phyloP scores from a whole-genome alignment of 2,329 filamentous ascomycete species.

The Cladosporium sp. region DNA sequence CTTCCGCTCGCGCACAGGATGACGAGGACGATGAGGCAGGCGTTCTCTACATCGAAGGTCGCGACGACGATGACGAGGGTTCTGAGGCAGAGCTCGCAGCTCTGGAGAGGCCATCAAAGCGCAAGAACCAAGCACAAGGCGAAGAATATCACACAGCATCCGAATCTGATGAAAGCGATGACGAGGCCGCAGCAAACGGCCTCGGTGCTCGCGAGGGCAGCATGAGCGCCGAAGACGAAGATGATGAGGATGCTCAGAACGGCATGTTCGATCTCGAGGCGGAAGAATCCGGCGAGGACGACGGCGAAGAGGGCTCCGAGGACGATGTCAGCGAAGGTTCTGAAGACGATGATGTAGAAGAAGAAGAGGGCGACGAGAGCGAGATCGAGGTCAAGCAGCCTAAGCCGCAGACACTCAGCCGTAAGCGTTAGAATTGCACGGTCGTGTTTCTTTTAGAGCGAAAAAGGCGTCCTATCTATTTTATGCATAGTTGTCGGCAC shows the following conservation, averaged over 20 bases:
- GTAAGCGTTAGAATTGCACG: conserved; percentile 16
- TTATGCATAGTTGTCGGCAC: conserved; percentile 10
- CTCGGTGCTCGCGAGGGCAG: conserved; percentile 37
- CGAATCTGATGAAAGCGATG: conserved; percentile 74
- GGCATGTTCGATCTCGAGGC: conserved; percentile 26
- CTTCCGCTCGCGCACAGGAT: conserved; percentile 45
- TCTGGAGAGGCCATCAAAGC: conserved; percentile 18
- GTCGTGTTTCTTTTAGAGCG: conserved; percentile 3
- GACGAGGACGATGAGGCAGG: conserved; percentile 66
- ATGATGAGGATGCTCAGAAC: conserved; percentile 63
- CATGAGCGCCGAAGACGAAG: conserved; percentile 57
- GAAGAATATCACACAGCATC: conserved; percentile 30
- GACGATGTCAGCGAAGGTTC: conserved; percentile 27
- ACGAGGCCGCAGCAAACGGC: conserved; percentile 54
- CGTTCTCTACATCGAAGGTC: conserved; percentile 82
- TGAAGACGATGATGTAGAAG: conserved; percentile 44
- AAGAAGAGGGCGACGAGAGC: conserved; percentile 30
- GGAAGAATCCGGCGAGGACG: conserved; percentile 39
- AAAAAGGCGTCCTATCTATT: neutral
- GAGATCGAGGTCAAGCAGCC: conserved; percentile 18
- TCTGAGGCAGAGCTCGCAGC: conserved; percentile 42
- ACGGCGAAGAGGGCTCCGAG: conserved; percentile 43
- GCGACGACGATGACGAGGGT: conserved; percentile 60
- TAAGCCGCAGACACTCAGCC: conserved; percentile 18
- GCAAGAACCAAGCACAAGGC: conserved; percentile 8